A percentile compares a stretch with the other conserved stretches of the same genome.
phyloP scores from a whole-genome alignment of 495 filamentous ascomycete species.

The Trichoderma parareesei region DNA sequence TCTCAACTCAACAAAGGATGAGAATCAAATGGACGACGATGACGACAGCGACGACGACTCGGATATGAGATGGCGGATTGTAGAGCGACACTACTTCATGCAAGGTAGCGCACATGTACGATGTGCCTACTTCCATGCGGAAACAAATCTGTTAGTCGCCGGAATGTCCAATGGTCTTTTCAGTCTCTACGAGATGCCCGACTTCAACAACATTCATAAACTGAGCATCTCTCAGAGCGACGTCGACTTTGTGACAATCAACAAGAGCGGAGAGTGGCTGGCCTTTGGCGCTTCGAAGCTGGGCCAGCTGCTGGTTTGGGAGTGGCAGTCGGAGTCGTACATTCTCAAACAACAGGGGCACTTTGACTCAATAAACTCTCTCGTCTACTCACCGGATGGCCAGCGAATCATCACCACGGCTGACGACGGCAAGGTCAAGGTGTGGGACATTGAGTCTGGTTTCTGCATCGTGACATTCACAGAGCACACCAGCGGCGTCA shows the following conservation, averaged over 20 bases:
- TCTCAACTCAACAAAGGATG: neutral
- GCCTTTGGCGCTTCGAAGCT: conserved; percentile 95
- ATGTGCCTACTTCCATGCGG: conserved; percentile 77
- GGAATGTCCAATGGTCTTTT: conserved; percentile 95
- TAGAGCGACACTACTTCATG: conserved; percentile 81
- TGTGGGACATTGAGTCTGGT: conserved; percentile 93
- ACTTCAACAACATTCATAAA: conserved; percentile 90
- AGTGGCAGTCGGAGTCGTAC: conserved; percentile 99
- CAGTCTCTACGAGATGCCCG: conserved; percentile 89
- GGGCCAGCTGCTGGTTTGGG: conserved; percentile 93
- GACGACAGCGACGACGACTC: conserved; percentile 46
- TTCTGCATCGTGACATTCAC: conserved; percentile 98
- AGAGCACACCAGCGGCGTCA: conserved; percentile 90
- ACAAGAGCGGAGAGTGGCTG: conserved; percentile 91
- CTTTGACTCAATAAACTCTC: conserved; percentile 89
- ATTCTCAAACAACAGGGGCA: conserved; percentile 97
- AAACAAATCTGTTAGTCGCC: conserved; percentile 79
- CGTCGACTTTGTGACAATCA: conserved; percentile 87
- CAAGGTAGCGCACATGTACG: conserved; percentile 82
- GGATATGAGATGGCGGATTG: conserved; percentile 71
- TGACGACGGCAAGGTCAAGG: conserved; percentile 96
- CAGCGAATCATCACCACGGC: conserved; percentile 85
- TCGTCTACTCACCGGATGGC: conserved; percentile 89
- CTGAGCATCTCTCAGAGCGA: conserved; percentile 89
- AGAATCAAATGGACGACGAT: conserved; percentile 46